A percentile compares a stretch with the other conserved stretches of the same genome.
These are phyloP conservation scores for Mikania micrantha DNA, from an alignment of 129 eudicot genomes.

Conservation along the genomic window DNA sequence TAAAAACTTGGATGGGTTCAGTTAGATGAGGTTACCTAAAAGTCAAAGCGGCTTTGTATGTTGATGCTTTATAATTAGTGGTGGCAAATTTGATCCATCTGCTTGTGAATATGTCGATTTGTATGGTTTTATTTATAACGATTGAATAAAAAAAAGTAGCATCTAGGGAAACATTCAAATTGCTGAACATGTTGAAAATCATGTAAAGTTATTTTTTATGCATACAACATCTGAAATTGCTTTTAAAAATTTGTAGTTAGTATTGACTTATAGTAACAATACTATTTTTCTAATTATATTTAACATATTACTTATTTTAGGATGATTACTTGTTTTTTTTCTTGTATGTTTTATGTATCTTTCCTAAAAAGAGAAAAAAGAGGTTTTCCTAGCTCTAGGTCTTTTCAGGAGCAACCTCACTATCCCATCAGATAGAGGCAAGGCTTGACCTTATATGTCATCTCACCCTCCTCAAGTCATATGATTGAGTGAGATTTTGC, in stretches of 20 bases:
- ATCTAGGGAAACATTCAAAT: neutral
- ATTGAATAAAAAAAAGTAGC: neutral
- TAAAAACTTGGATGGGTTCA: neutral
- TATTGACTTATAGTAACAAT: neutral
- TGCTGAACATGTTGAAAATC: neutral
- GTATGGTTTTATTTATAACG: neutral
- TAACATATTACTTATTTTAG: neutral
- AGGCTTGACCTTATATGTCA: too few relatives aligned
- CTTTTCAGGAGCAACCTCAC: too few relatives aligned
- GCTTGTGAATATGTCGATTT: neutral
- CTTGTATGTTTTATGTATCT: too few relatives aligned
- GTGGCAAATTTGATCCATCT: neutral
- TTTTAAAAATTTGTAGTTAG: neutral
- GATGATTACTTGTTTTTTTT: too few relatives aligned
- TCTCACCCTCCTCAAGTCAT: too few relatives aligned
- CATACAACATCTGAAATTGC: neutral
- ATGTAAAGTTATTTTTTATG: neutral
- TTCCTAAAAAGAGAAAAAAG: too few relatives aligned
- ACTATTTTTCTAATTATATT: neutral
- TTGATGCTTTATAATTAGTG: neutral
- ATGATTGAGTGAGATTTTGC: too few relatives aligned
- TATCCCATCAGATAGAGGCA: too few relatives aligned
- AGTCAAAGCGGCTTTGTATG: neutral
- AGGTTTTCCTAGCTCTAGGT: too few relatives aligned
- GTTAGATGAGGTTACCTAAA: neutral